phyloP scores from a whole-genome alignment of 345 rosid genomes.

The Ceriops decandra region DNA sequence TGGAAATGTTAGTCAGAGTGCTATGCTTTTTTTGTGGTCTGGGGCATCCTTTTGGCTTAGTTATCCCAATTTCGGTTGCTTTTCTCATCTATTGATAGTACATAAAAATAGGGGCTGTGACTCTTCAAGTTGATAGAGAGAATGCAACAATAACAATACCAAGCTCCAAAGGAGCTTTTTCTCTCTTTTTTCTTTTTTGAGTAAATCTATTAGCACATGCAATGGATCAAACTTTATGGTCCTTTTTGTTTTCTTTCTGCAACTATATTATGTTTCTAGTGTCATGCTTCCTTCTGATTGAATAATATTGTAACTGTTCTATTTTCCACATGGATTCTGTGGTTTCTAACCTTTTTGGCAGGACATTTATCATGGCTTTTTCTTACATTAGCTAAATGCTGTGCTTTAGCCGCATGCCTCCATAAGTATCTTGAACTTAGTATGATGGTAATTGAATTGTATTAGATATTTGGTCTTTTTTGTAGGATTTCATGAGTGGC shows the following conservation, averaged over 20 bases:
- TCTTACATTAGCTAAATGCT: not conserved
- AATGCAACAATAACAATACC: too few species aligned
- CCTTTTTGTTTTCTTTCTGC: too few species aligned
- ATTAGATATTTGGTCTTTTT: not conserved
- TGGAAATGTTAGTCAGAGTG: not conserved
- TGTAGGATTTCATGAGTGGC: slow-evolving; percentile 98
- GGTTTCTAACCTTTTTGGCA: not conserved
- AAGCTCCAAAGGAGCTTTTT: too few species aligned
- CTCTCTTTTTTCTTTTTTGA: too few species aligned
- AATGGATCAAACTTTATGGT: too few species aligned
- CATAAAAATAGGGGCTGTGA: too few species aligned
- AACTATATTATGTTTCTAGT: not conserved
- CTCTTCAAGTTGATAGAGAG: too few species aligned
- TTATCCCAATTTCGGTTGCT: too few species aligned
- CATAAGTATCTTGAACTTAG: not conserved
- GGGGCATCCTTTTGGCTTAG: too few species aligned
- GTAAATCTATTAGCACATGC: too few species aligned
- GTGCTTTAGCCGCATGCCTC: not conserved
- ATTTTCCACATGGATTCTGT: not conserved
- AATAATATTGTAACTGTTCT: not conserved
- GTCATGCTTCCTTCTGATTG: not conserved
- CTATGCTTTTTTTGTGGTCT: too few species aligned
- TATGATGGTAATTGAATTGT: slow-evolving; percentile 12
- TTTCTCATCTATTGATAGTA: too few species aligned
- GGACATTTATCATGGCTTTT: not conserved